Base-by-base conservation (phyloP, 192 early-diverging fungal species). In the Umbelopsis vinacea region DNA sequence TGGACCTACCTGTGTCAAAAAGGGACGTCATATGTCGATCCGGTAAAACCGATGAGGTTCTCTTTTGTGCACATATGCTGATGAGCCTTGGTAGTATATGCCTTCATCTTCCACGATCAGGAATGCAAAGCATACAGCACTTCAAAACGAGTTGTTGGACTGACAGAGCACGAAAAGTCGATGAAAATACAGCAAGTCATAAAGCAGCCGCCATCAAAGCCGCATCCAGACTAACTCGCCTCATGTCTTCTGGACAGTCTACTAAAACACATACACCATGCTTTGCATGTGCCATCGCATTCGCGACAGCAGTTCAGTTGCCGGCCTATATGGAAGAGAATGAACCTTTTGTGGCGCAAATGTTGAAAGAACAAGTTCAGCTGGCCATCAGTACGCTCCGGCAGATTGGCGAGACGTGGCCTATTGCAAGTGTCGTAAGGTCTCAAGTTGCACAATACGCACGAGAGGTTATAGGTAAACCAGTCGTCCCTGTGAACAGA, bases 181-280 rank as follows among this genome's bases (percentile, higher is more conserved):
- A 22, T 24, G 53, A 54, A 54, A 54, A 54, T 24, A 22, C 53
- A 54, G 24, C 53, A 24, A 54, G 53, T 22, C 53, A 54, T 8
- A 54, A 54, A 54, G 23, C 53, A 54, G 53, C 53, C 21, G 53
- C 53, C 53, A 26, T 54, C 53, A 54, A 54, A 24, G 53, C 53
- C 2, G n/a, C 53, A 54, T 54, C 53, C 1, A 54, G 26, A 22
- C 14, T 54, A 26, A 26, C 53, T 26, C 53, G 53, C 53, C 53
- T 54, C 23, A 54, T 54, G 23, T 54, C 53, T 6, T 11, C 10
- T 14, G 53, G 53, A 26, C 21, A 54, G 0, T 12, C 53, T 14
- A 54, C 22, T 24, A 54, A 26, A 26, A 26, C 53, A 1, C 53
- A 24, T 54, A 54, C 53, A 24, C 53, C 53, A 3, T 54, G 53